These are phyloP conservation scores for Dryas octopetala DNA, from an alignment of 306 rosid species.

Conservation along the genomic window DNA sequence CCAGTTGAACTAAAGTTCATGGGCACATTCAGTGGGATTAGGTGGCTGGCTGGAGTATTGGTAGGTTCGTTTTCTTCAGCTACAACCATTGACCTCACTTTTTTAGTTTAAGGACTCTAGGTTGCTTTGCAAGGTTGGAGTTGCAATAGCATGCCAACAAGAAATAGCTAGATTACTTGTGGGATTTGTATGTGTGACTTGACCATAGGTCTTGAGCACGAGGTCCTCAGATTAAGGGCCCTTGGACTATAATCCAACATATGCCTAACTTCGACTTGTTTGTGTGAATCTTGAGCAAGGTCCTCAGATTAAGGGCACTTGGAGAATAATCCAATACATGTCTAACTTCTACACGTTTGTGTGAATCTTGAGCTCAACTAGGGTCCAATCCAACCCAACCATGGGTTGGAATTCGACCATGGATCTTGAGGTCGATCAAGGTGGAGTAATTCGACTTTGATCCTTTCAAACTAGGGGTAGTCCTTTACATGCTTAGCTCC, in stretches of 20 bases:
- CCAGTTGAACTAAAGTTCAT: too few species aligned
- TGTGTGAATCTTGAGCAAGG: not conserved
- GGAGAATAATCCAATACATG: too few species aligned
- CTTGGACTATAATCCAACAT: not conserved
- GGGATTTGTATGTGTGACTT: not conserved
- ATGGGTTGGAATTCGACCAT: too few species aligned
- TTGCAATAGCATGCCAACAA: conserved; percentile 1
- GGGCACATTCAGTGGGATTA: not conserved
- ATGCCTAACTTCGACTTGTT: not conserved
- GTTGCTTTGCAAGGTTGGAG: conserved; percentile 14
- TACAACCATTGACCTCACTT: not conserved
- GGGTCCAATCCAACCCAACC: not conserved
- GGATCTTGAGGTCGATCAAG: too few species aligned
- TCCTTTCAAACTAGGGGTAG: too few species aligned
- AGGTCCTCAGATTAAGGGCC: not conserved
- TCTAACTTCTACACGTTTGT: too few species aligned
- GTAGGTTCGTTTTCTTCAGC: not conserved
- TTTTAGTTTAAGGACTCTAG: not conserved
- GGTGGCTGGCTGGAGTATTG: not conserved
- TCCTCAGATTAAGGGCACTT: too few species aligned
- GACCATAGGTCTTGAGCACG: too few species aligned
- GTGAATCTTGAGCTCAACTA: not conserved
- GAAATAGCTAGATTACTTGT: not conserved
- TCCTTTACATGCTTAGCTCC: too few species aligned
- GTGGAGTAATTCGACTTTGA: too few species aligned